Evolutionary conservation across 495 filamentous ascomycete species (phyloP).

Genomic region (Neurospora tetrasperma): DNA sequence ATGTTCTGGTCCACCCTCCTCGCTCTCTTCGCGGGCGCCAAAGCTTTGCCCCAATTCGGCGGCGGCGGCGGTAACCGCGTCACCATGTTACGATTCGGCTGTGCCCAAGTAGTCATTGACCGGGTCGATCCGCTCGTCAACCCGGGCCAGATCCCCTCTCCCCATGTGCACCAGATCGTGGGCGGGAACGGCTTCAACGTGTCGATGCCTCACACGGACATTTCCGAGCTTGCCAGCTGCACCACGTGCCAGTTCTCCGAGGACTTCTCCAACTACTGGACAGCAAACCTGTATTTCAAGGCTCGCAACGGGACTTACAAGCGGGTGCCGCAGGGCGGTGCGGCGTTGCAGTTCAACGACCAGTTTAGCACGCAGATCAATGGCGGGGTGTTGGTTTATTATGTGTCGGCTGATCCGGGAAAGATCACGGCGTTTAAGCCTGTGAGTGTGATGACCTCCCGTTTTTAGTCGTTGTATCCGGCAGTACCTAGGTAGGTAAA

Average conservation of each 20-base stretch:
- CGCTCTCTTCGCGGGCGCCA: conserved; percentile 25
- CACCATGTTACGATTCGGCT: conserved; percentile 41
- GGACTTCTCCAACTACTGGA: conserved; percentile 42
- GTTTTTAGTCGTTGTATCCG: too few relatives aligned
- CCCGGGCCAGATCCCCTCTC: conserved; percentile 28
- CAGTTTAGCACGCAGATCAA: conserved; percentile 36
- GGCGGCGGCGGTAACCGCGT: conserved; percentile 17
- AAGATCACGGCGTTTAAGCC: conserved; percentile 45
- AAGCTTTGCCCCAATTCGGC: conserved; percentile 29
- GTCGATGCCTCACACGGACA: conserved; percentile 32
- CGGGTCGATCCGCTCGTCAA: conserved; percentile 35
- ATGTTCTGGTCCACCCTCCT: conserved; percentile 32
- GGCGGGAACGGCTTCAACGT: conserved; percentile 35
- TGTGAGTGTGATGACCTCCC: conserved; percentile 14
- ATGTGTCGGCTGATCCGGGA: conserved; percentile 42
- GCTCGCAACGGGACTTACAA: conserved; percentile 38
- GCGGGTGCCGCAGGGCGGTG: conserved; percentile 36
- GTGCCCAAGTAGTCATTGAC: conserved; percentile 34
- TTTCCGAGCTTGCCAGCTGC: conserved; percentile 26
- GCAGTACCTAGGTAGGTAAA: neutral
- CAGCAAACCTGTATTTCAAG: conserved; percentile 39
- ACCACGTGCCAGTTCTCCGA: conserved; percentile 33
- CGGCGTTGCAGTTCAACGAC: conserved; percentile 37
- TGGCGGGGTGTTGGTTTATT: conserved; percentile 44
- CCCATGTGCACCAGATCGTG: conserved; percentile 37